Evolutionary conservation across 192 early-diverging fungal genomes (phyloP).

Genomic region (Gaertneriomyces sp.): DNA sequence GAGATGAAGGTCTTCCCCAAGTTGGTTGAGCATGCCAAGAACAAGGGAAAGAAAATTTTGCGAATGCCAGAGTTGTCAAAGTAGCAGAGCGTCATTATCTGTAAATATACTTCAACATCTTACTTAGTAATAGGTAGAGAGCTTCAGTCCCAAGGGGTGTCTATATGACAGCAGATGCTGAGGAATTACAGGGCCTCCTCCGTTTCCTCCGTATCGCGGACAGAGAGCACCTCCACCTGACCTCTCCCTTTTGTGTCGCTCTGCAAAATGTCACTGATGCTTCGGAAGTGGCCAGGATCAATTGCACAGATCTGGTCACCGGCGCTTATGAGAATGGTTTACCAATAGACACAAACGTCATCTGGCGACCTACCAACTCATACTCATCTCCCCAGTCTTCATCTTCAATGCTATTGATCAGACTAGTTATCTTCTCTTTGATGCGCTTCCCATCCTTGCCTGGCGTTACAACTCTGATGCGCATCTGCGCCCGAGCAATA

Average conservation of each 20-base stretch:
- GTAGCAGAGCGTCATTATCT: no score
- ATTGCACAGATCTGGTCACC: conserved; percentile 67
- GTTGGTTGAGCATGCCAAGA: conserved; percentile 73
- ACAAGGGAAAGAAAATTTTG: conserved; percentile 66
- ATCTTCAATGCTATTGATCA: conserved; percentile 67
- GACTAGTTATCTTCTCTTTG: conserved; percentile 64
- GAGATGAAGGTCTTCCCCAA: conserved; percentile 33
- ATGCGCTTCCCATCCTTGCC: conserved; percentile 86
- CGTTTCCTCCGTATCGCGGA: conserved; percentile 36
- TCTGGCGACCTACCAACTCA: conserved; percentile 62
- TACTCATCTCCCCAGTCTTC: conserved; percentile 79
- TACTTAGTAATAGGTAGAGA: no score
- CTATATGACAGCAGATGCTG: no score
- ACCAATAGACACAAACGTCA: not conserved
- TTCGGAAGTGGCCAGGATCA: conserved; percentile 90
- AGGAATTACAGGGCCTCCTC: conserved; percentile 28
- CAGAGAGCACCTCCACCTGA: conserved; percentile 78
- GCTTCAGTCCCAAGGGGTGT: no score
- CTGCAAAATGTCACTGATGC: conserved; percentile 78
- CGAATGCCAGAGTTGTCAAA: conserved; percentile 76
- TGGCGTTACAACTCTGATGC: conserved; percentile 73
- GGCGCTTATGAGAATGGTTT: no score
- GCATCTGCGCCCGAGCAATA: conserved; percentile 93
- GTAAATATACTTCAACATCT: no score
- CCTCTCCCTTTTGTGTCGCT: conserved; percentile 83